These are phyloP conservation scores for Takashimella tepidaria DNA, from an alignment of 1,284 basidiomycete genomes.

Conservation along the genomic window DNA sequence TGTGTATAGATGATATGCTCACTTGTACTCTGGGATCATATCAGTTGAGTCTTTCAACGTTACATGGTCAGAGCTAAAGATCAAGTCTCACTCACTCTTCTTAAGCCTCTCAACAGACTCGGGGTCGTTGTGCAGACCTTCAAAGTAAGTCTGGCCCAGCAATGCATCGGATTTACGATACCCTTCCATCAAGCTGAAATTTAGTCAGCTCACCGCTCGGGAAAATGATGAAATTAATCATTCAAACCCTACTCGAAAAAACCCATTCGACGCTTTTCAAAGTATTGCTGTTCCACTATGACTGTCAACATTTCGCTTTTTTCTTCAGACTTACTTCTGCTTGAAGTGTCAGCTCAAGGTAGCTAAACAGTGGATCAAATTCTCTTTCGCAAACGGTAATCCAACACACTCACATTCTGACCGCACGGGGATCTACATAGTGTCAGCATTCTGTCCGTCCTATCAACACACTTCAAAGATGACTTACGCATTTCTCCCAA, in stretches of 20 bases:
- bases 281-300: conserved; percentile 48
- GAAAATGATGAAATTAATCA: background rate
- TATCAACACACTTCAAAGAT: background rate
- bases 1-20: background rate
- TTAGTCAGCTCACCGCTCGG: background rate
- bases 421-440: conserved; percentile 9
- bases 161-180: conserved; percentile 42
- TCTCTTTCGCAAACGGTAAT: background rate
- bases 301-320: conserved; percentile 1
- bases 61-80: too few relatives aligned
- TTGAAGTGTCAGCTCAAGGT: background rate
- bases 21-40: background rate
- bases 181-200: conserved; percentile 33
- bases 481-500: conserved; percentile 41
- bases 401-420: conserved; percentile 13
- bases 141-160: conserved; percentile 22
- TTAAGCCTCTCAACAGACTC: conserved; percentile 32
- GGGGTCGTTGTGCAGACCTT: conserved; percentile 37
- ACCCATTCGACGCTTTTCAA: conserved; percentile 41
- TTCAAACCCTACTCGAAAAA: conserved; percentile 31
- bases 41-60: background rate
- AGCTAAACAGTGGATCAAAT: background rate
- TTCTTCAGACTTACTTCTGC: background rate
- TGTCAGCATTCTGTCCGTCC: background rate
- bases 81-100: conserved; percentile 14